Base-by-base conservation (phyloP, 352 stramenopile genomes). In the Phytophthora megakarya region DNA sequence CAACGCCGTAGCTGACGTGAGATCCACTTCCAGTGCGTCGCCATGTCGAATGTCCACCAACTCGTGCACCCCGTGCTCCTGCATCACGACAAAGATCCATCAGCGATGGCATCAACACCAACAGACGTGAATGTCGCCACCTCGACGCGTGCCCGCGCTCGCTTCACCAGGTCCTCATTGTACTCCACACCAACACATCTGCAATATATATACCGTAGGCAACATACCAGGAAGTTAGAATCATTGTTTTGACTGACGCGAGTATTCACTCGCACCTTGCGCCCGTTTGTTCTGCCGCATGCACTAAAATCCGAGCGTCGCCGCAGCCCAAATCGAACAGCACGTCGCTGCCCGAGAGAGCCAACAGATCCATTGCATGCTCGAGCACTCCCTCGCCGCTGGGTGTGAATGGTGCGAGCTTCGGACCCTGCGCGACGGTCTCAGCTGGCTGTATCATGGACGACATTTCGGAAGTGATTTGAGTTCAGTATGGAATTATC, bases 171-270 rank as follows among this genome's bases (percentile, higher is more conserved):
- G 7, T 74, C 67, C n/a, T 57, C 65, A 49, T 92, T 80, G 52
- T 92, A 94, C 58, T 94, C 85, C n/a, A 94, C 76, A 11, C 85
- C 83, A 18, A 94, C 38, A 44, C 85, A 90, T 39, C 76, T 92
- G 40, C 45, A 65, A 25, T 23, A 51, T 8, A 42, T 1, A 18
- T 32, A 61, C 19, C n/a, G 35, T 26, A 33, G 28, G 12, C 43
- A 57, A 35, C 25, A 37, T 11, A 42, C 32, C 25, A 47, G 16
- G 11, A 25, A 42, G 18, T 30, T 26, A 38, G n/a, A n/a, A 12
- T 5, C 0, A 33, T 21, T 47, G 16, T 12, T 12, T 16, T 8
- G 43, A 16, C 3, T 16, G 12, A 37, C 8, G 2, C 10, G 30
- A 5, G 13, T 11, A 47, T 32, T 32, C 21, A 44, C n/a, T 51